These are phyloP conservation scores for Huntiella omanensis DNA, from an alignment of 2,329 filamentous ascomycete genomes.

Conservation along the genomic window DNA sequence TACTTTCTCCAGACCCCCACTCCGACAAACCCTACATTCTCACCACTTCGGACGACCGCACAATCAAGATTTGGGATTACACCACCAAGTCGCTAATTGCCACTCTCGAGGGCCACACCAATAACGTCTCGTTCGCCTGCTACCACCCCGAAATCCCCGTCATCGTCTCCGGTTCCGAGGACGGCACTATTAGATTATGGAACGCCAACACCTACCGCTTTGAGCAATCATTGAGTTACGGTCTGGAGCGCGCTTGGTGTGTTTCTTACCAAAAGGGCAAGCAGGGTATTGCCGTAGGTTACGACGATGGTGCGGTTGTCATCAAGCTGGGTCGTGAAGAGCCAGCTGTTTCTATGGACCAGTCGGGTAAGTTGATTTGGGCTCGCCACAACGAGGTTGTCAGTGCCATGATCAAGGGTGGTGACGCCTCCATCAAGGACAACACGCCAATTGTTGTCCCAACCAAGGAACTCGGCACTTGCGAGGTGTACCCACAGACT, in stretches of 20 bases:
- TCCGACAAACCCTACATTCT: conserved; percentile 72
- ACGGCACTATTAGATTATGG: conserved; percentile 96
- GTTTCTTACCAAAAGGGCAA: conserved; percentile 87
- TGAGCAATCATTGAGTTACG: conserved; percentile 91
- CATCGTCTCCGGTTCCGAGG: conserved; percentile 94
- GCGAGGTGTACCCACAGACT: conserved; percentile 91
- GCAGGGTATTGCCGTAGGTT: conserved; percentile 88
- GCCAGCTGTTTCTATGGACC: conserved; percentile 93
- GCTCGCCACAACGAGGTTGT: conserved; percentile 89
- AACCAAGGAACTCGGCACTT: conserved; percentile 87
- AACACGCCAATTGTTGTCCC: conserved; percentile 70
- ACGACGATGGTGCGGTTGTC: conserved; percentile 93
- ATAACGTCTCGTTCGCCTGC: conserved; percentile 94
- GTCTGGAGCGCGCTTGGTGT: conserved; percentile 92
- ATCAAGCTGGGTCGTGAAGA: conserved; percentile 96
- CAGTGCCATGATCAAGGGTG: conserved; percentile 85
- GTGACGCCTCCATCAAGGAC: conserved; percentile 66
- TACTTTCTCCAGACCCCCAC: conserved; percentile 30
- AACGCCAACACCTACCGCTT: conserved; percentile 94
- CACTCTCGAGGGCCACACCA: conserved; percentile 89
- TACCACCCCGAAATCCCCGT: conserved; percentile 94
- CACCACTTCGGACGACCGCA: conserved; percentile 89
- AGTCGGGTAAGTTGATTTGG: conserved; percentile 90
- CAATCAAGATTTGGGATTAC: conserved; percentile 98
- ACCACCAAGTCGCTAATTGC: conserved; percentile 95